Evolutionary conservation across 441 rosid species (phyloP), one percentile per base, ranked within the genome.

Genomic region (Pelargonium cotyledonis): DNA sequence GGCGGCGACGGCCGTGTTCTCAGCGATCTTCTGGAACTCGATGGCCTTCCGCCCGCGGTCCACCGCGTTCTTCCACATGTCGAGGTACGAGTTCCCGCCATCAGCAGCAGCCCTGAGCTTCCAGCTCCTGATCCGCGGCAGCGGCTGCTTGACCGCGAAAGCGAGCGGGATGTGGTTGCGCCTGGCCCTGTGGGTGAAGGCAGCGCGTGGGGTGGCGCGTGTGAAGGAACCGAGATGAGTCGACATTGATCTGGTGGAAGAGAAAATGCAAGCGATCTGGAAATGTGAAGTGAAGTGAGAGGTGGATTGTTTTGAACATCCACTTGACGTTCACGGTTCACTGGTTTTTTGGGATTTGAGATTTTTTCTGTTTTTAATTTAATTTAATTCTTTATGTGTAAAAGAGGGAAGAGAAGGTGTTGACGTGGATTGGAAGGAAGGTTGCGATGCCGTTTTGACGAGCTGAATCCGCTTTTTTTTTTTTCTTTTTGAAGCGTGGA

Each of bases 61-160:
- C 49, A 76, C 81, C 2, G 97, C 94, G 71, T 78, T 89, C 79
- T 72, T 85, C 98, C 98, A 89, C 95, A 88, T 91, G 72, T 82
- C 78, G 51, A 94, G 84, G 76, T 94, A 91, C 14, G 97, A 88
- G 40, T 80, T 81, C 3, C 77, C 80, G 41, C 81, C 82, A 15
- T 74, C n/a, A n/a, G n/a, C 60, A 3, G 81, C 69, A 75, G 70
- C 89, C 79, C 85, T 79, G 47, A 84, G 49, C 72, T 74, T 69
- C n/a, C 63, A 68, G 35, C 40, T 0, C 60, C 21, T 14, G 60
- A 53, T n/a, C 4, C 60, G n/a, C 21, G 21, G 60, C 9, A 6
- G 21, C 23, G 60, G 60, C 40, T 5, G 40, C 40, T 5, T 35
- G 6, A 35, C 40, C 6, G 40, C 40, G 40, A 35, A 35, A 15